These are phyloP conservation scores for Leccinum ponderosum DNA, from an alignment of 1,284 basidiomycete genomes.

Conservation along the genomic window DNA sequence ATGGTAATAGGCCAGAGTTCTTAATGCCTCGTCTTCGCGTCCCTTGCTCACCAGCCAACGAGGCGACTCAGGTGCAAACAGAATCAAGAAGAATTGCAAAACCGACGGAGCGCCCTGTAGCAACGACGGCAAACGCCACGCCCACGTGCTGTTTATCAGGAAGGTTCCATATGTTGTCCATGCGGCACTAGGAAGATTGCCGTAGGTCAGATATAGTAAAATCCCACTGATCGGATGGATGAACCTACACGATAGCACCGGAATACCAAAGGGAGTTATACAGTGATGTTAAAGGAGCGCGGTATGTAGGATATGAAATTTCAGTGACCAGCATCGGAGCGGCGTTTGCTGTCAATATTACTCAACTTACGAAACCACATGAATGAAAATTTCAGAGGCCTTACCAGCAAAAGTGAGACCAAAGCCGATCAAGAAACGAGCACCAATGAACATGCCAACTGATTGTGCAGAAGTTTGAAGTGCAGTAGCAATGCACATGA, in stretches of 20 bases:
- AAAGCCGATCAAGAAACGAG: conserved; percentile 79
- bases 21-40: conserved; percentile 57
- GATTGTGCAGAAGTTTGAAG: conserved; percentile 72
- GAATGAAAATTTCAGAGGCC: conserved; percentile 10
- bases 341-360: conserved; percentile 47
- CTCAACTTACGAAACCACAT: background rate
- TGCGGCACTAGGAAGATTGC: conserved; percentile 49
- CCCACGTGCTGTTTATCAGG: conserved; percentile 62
- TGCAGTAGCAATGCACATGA: conserved; percentile 68
- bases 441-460: conserved; percentile 80
- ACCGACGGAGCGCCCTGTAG: conserved; percentile 66
- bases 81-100: conserved; percentile 59
- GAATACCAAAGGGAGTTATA: conserved; percentile 85
- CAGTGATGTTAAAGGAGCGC: conserved; percentile 67
- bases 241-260: conserved; percentile 64
- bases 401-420: conserved; percentile 70
- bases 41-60: conserved; percentile 72
- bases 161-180: conserved; percentile 78
- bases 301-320: conserved; percentile 73
- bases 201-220: background rate
- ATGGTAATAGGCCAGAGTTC: conserved; percentile 71
- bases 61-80: conserved; percentile 69
- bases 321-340: conserved; percentile 78
- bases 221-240: background rate
- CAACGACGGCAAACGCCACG: conserved; percentile 74